Evolutionary conservation across 75 land plant genomes (phyloP), one percentile per base, ranked within the genome.

Genomic region (Picea glauca): DNA sequence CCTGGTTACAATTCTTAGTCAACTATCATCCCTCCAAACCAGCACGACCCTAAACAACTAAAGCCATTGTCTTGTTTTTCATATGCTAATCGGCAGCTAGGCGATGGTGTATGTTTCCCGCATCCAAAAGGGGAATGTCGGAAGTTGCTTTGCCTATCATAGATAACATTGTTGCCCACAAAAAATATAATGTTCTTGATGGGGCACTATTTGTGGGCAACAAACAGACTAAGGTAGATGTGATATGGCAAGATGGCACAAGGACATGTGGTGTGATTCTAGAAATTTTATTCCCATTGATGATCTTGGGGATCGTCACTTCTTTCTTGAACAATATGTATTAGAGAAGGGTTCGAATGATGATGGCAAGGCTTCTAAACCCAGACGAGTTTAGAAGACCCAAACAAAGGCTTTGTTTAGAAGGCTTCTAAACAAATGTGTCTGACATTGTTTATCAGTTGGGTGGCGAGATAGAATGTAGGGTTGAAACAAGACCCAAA

Each of bases 201-300:
- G 60, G 83, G 13, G 75, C 89, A 4, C 86, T 77, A 79, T 83
- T 84, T 58, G 83, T 95, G 35, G 83, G 78, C 12, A 88, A 85
- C 79, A 92, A 80, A 54, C 89, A 80, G 63, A 89, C 87, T 13
- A 84, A 76, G 76, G 87, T 91, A 75, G 91, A 92, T 87, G 88
- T 95, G 13, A 38, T 83, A 12, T 95, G 98, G 96, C 98, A 96
- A 79, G 92, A 96, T 88, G 98, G 96, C 26, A 85, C 80, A 58
- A 21, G 46, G 15, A 78, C 86, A 5, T 6, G 20, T 31, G 83
- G 84, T 13, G 87, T 26, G 26, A 87, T 76, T 79, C 94, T 7
- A 82, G 81, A 13, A 54, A 80, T 35, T 43, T 96, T 18, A 56
- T 82, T 63, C 92, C 92, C 9, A 87, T 90, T 1, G 82, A 78